Conservation (phyloP, 1,139 yeast genomes). For the Wickerhamiella infanticola region DNA sequence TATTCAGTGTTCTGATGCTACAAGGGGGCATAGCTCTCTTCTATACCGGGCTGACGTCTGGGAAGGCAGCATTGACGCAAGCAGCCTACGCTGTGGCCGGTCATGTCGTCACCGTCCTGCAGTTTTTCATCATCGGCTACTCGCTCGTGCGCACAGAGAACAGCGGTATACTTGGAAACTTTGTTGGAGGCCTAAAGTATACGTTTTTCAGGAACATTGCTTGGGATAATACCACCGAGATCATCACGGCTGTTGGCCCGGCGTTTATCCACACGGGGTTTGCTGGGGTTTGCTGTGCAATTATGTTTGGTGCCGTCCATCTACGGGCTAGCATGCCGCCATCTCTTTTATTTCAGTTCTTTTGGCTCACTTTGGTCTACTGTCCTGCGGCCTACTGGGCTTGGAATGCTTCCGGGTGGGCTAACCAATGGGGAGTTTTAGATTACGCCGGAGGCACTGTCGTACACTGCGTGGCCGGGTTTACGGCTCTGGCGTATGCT, state of each 20-base stretch:
- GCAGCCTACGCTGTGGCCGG: conserved; percentile 35
- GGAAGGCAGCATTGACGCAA: conserved; percentile 42
- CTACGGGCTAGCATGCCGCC: conserved; percentile 45
- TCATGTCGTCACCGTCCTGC: conserved; percentile 31
- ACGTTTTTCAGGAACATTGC: conserved; percentile 27
- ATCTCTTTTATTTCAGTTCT: conserved; percentile 35
- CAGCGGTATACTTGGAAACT: conserved; percentile 25
- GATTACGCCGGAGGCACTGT: conserved; percentile 57
- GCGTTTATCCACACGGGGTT: conserved; percentile 38
- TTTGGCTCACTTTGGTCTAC: conserved; percentile 44
- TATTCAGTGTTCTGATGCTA: conserved; percentile 7
- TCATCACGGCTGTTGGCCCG: conserved; percentile 30
- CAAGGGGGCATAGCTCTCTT: conserved; percentile 25
- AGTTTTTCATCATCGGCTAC: conserved; percentile 40
- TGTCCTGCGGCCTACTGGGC: conserved; percentile 54
- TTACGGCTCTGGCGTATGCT: conserved; percentile 45
- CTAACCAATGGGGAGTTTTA: conserved; percentile 33
- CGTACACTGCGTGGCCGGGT: conserved; percentile 47
- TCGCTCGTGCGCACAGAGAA: conserved; percentile 30
- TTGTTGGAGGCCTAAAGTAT: conserved; percentile 34
- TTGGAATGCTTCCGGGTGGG: conserved; percentile 49
- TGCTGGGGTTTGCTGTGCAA: conserved; percentile 36
- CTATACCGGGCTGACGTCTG: conserved; percentile 44
- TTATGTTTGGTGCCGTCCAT: conserved; percentile 43
- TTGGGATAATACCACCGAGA: conserved; percentile 27